Conservation (phyloP, 495 filamentous ascomycete genomes). For the Daldinia grandis region DNA sequence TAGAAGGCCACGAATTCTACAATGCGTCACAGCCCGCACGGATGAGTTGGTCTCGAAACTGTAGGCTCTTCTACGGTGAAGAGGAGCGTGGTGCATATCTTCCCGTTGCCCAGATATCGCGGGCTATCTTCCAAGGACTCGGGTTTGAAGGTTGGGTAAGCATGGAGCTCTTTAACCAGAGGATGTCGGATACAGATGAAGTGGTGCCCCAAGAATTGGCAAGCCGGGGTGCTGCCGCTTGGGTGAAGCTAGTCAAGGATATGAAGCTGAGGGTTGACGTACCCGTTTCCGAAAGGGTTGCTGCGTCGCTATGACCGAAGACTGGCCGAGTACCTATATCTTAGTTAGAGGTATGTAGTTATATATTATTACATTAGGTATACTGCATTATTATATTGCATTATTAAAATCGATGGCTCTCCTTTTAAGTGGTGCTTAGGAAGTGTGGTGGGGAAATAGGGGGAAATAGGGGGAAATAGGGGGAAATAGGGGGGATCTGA, state of each 20-base stretch:
- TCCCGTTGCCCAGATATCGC: slow-evolving; percentile 69
- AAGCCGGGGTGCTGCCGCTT: slow-evolving; percentile 67
- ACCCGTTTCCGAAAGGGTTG: slow-evolving; percentile 38
- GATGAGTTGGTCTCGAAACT: slow-evolving; percentile 87
- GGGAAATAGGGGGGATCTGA: no score
- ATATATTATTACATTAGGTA: no score
- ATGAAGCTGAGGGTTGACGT: slow-evolving; percentile 61
- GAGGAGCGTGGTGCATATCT: slow-evolving; percentile 75
- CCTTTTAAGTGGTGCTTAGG: neutral
- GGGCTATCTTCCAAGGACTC: slow-evolving; percentile 68
- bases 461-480: no score
- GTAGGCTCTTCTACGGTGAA: slow-evolving; percentile 79
- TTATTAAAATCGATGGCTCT: neutral
- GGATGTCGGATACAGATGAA: slow-evolving; percentile 61
- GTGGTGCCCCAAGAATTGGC: slow-evolving; percentile 70
- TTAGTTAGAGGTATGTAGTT: no score
- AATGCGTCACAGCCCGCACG: slow-evolving; percentile 67
- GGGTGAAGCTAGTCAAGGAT: slow-evolving; percentile 66
- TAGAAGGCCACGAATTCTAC: slow-evolving; percentile 70
- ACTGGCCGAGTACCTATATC: neutral
- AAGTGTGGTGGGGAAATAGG: neutral
- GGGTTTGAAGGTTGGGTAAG: slow-evolving; percentile 81
- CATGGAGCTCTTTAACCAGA: slow-evolving; percentile 78
- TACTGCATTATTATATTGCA: no score
- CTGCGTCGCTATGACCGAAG: slow-evolving; percentile 43